phyloP scores from a whole-genome alignment of 148 eudicot species.

The Polygonum maritimum region DNA sequence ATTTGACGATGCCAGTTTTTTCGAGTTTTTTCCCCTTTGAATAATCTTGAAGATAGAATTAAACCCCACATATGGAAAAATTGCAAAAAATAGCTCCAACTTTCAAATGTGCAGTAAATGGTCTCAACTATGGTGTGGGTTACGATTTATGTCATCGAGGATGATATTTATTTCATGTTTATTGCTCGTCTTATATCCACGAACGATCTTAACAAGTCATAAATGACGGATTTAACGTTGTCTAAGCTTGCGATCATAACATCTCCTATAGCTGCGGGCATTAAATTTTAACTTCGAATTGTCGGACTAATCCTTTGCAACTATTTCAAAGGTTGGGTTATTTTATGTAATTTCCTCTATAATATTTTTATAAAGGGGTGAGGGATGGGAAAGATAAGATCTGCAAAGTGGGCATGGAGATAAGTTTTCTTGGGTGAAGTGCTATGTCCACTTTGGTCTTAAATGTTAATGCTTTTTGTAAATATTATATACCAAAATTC shows the following conservation, averaged over 20 bases:
- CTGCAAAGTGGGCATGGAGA: conserved; percentile 13
- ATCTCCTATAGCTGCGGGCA: too few species aligned
- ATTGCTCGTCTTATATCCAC: too few species aligned
- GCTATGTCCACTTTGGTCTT: conserved; percentile 13
- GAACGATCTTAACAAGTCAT: too few species aligned
- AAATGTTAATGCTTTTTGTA: background rate
- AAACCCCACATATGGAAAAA: background rate
- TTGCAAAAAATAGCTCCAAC: too few species aligned
- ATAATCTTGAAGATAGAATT: background rate
- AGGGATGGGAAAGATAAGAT: conserved; percentile 11
- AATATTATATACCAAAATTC: background rate
- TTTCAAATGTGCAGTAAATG: too few species aligned
- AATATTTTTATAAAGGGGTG: background rate
- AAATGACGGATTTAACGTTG: too few species aligned
- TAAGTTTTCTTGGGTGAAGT: conserved; percentile 15
- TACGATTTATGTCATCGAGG: too few species aligned
- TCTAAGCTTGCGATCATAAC: too few species aligned
- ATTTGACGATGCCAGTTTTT: background rate
- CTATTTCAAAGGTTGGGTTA: background rate
- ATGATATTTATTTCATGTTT: too few species aligned
- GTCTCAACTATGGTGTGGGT: too few species aligned
- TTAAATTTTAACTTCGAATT: too few species aligned
- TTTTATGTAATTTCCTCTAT: background rate
- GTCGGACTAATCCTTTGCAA: too few species aligned
- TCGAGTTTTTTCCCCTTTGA: background rate